phyloP scores from a whole-genome alignment of 2,329 filamentous ascomycete genomes.

The Fusarium gaditjirri region DNA sequence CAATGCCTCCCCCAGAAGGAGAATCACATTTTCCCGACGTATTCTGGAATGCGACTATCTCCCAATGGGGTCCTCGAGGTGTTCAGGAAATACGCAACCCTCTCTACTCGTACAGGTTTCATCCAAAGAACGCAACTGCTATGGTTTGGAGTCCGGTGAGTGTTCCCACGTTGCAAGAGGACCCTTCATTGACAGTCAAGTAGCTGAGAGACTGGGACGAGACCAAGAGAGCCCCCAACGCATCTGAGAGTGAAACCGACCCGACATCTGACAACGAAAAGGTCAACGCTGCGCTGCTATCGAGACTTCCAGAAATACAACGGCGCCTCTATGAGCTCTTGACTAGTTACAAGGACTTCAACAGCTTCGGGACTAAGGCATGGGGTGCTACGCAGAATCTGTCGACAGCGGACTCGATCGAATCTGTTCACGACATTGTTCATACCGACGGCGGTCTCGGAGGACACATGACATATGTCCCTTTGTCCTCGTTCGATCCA shows the following conservation, averaged over 20 bases:
- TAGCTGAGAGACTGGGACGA: constrained; percentile 69
- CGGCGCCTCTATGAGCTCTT: constrained; percentile 75
- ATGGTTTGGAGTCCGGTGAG: constrained; percentile 70
- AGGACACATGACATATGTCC: constrained; percentile 77
- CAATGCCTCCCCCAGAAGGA: constrained; percentile 58
- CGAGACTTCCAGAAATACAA: constrained; percentile 64
- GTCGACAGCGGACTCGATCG: constrained; percentile 69
- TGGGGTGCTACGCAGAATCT: constrained; percentile 63
- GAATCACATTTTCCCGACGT: constrained; percentile 58
- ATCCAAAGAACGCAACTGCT: constrained; percentile 66
- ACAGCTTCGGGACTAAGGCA: constrained; percentile 75
- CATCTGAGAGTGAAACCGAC: constrained; percentile 40
- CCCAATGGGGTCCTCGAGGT: constrained; percentile 66
- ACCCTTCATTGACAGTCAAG: neutral
- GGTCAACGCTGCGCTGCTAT: constrained; percentile 58
- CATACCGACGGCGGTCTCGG: constrained; percentile 68
- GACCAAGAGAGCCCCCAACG: constrained; percentile 67
- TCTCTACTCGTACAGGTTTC: constrained; percentile 69
- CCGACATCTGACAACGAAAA: constrained; percentile 67
- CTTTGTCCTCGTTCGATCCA: constrained; percentile 82
- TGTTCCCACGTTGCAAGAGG: neutral
- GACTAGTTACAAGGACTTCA: constrained; percentile 74
- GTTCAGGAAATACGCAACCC: constrained; percentile 69
- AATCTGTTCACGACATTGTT: constrained; percentile 71
- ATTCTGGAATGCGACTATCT: constrained; percentile 61